These are phyloP conservation scores for Areca catechu DNA, from an alignment of 176 grass and related monocot genomes.

Conservation along the genomic window DNA sequence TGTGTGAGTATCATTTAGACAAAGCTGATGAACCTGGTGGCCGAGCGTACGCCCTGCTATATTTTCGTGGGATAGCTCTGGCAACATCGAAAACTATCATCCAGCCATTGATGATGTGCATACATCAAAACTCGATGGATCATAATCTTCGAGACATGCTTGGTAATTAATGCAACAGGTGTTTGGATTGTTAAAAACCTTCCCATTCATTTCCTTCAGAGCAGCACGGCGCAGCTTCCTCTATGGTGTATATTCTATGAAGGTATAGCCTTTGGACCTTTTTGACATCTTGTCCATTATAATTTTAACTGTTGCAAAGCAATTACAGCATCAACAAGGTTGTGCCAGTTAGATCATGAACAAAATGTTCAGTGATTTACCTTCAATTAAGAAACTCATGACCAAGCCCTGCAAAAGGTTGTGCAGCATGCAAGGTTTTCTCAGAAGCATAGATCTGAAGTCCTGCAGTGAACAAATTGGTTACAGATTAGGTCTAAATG, in stretches of 20 bases:
- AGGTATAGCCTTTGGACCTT: slow-evolving; percentile 90
- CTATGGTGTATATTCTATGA: slow-evolving; percentile 86
- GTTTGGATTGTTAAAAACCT: slow-evolving; percentile 26
- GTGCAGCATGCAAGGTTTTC: slow-evolving; percentile 63
- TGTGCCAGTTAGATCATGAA: slow-evolving; percentile 12
- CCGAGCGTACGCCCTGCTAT: neutral
- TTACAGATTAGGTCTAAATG: too few species aligned
- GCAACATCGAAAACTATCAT: slow-evolving; percentile 93
- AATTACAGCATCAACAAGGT: slow-evolving; percentile 11
- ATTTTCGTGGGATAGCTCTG: slow-evolving; percentile 39
- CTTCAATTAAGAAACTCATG: slow-evolving; percentile 84
- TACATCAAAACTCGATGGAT: slow-evolving; percentile 8
- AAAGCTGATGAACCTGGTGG: slow-evolving; percentile 23
- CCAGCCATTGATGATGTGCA: slow-evolving; percentile 93
- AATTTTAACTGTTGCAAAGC: slow-evolving; percentile 55
- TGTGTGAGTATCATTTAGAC: slow-evolving; percentile 11
- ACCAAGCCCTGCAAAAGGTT: slow-evolving; percentile 93
- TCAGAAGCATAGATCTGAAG: slow-evolving; percentile 92
- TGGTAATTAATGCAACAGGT: neutral
- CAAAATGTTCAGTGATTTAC: slow-evolving; percentile 9
- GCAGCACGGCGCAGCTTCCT: slow-evolving; percentile 80
- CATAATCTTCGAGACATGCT: neutral
- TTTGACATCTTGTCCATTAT: slow-evolving; percentile 98
- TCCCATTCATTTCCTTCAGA: slow-evolving; percentile 93
- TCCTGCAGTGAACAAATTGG: slow-evolving; percentile 27